Evolutionary conservation across 2,329 filamentous ascomycete species (phyloP), one percentile per base, ranked within the genome.

Genomic region (Arthroderma sp.): DNA sequence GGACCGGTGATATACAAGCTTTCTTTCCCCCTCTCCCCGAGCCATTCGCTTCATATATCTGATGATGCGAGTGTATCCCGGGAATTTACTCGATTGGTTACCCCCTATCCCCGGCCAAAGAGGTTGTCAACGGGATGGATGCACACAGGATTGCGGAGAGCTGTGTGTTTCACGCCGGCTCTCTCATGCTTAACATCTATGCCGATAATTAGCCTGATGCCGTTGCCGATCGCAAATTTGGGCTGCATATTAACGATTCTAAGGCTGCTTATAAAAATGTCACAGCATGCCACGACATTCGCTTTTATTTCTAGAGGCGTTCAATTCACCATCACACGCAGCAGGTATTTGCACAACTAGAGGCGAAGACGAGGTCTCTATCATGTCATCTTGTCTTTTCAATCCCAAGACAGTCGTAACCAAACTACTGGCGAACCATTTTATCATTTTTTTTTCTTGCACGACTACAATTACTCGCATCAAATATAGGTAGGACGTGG

Each of bases 391-490:
- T 9, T 38, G 11, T 13, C 9, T 38, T n/a, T 38, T 38, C 35
- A 17, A 17, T 33, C 44, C 44, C 44, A 51, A 51, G 33, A 51
- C 44, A 51, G 25, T 11, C 25, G 13, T n/a, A 8, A 15, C 25
- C 44, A 19, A 51, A 33, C 44, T 51, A 31, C 23, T 33, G 23
- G 15, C 17, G 41, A 44, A 44, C 41, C 41, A 44, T 51, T 17
- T 4, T 11, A 19, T 51, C 21, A 7, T 51, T 51, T n/a, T 9
- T 49, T 51, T 51, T 51, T 17, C 28, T 17, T 51, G 44, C 44
- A 51, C 44, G 31, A 51, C 44, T 19, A 33, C n/a, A 51, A 51
- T 51, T 51, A 51, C 44, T 51, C n/a, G 44, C 44, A 51, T 51
- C 44, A 51, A 19, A 17, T 51, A 51, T 51, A 33, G 13, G 44